phyloP scores from a whole-genome alignment of 2,329 filamentous ascomycete species.

The Alternaria infectoria region DNA sequence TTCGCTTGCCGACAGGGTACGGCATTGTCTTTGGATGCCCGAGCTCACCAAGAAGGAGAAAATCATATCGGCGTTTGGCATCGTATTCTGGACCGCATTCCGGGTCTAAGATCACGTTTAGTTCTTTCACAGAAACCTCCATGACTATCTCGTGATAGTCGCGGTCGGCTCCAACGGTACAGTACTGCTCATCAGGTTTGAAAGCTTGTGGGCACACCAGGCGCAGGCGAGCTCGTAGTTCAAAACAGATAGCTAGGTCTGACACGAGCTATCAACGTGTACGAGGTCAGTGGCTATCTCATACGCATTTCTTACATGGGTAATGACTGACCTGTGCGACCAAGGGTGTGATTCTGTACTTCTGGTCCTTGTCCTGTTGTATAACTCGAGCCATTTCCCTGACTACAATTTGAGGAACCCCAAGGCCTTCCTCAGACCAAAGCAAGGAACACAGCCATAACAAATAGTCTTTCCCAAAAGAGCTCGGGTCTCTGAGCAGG shows the following conservation, averaged over 20 bases:
- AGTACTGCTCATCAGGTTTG: background rate
- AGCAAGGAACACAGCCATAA: background rate
- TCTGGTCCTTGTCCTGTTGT: background rate
- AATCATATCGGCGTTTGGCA: background rate
- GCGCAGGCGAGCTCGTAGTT: background rate
- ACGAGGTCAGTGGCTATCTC: background rate
- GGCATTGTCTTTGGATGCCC: background rate
- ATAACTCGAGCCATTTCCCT: background rate
- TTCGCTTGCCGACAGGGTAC: background rate
- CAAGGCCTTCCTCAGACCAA: background rate
- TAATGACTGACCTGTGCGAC: background rate
- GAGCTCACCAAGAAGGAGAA: background rate
- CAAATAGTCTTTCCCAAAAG: background rate
- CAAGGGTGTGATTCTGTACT: background rate
- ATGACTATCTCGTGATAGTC: background rate
- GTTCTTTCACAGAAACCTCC: background rate
- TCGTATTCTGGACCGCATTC: background rate
- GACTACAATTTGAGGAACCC: background rate
- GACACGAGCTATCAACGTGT: background rate
- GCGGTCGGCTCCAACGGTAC: background rate
- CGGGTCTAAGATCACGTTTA: background rate
- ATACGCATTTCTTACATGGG: background rate
- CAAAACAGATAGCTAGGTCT: background rate
- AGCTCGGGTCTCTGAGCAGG: background rate
- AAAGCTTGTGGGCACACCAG: background rate